These are phyloP conservation scores for Colletotrichum cuscutae DNA, from an alignment of 2,329 filamentous ascomycete genomes.

Conservation along the genomic window DNA sequence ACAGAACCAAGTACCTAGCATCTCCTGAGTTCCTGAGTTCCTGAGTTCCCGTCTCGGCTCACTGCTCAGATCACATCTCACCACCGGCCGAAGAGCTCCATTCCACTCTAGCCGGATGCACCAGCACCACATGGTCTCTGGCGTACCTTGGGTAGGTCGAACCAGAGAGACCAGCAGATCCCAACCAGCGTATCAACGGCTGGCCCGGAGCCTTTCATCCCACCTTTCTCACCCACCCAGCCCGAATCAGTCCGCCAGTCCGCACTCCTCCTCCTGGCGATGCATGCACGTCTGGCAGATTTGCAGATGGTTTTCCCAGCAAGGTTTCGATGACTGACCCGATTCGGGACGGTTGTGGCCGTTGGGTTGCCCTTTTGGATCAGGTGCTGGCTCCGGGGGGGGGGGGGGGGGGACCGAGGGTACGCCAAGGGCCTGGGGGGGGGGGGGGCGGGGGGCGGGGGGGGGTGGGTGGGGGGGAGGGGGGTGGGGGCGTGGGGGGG, in stretches of 20 bases:
- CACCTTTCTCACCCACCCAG: constrained; percentile 8
- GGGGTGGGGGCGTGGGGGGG: too few relatives aligned
- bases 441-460: too few relatives aligned
- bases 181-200: constrained; percentile 4
- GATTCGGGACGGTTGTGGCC: constrained; percentile 5
- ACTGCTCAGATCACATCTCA: constrained; percentile 8
- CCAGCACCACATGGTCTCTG: not conserved
- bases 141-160: not conserved
- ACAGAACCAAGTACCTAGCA: constrained; percentile 6
- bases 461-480: too few relatives aligned
- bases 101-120: not conserved
- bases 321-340: constrained; percentile 26
- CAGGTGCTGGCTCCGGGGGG: not conserved
- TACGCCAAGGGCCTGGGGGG: too few relatives aligned
- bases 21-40: not conserved
- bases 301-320: constrained; percentile 10
- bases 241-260: not conserved
- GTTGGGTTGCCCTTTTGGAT: constrained; percentile 9
- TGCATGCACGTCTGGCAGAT: constrained; percentile 25
- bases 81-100: not conserved
- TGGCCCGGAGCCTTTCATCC: constrained; percentile 19
- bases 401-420: constrained; percentile 8
- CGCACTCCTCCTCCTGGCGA: not conserved
- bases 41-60: not conserved
- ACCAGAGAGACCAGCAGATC: not conserved